Evolutionary conservation across 441 rosid species (phyloP), one percentile per base, ranked within the genome.

Genomic region (Erodium moschatum): DNA sequence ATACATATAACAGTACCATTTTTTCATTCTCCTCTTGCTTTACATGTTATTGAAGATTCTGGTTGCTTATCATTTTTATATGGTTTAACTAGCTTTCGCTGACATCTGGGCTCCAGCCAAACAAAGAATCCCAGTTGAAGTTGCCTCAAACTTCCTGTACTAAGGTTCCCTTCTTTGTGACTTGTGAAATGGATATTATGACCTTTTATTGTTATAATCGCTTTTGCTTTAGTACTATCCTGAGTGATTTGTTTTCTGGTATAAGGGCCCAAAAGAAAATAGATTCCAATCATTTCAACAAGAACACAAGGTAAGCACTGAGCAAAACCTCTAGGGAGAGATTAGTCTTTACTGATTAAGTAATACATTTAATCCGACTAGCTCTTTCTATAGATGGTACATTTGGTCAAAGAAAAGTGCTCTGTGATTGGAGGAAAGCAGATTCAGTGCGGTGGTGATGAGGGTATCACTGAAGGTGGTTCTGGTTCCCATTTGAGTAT

Each of bases 261-360:
- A 70, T 67, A 79, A 93, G 98, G 90, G 87, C 79, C 82, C 86
- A 77, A 93, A 93, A 86, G 98, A 93, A 85, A 93, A 91, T 67
- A 87, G 86, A 88, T 65, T 72, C 76, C 82, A 81, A 75, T 13
- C 80, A 73, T 73, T 86, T 76, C 89, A 76, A 79, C 82, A 79
- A 82, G 86, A 82, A 71, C 75, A 83, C 75, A 86, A 86, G 91
- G 92, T 88, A 79, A 78, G 76, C 74, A 31, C 69, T n/a, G 54
- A 60, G 33, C n/a, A 12, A 13, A 29, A 60, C 15, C 12, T 3
- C 3, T 16, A n/a, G n/a, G 10, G 24, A 11, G 6, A 13, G 65
- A 24, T 11, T 29, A 61, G 3, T 56, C 65, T 61, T 4, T 21
- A 61, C 65, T 61, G 35, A 61, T 61, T 65, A 29, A 38, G 67